Evolutionary conservation across 129 eudicot species (phyloP).

Genomic region (Logfia minima): DNA sequence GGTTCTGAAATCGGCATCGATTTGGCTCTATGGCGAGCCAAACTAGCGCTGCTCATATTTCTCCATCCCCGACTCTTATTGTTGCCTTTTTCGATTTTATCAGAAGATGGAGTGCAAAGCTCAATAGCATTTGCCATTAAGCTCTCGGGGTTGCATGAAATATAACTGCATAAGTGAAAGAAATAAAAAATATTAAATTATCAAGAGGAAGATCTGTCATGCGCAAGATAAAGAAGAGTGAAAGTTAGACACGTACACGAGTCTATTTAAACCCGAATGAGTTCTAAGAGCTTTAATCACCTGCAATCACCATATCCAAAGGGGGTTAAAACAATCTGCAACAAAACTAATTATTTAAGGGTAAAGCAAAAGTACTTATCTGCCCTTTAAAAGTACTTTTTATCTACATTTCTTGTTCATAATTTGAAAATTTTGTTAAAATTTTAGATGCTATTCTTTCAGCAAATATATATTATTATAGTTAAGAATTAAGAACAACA

Average conservation of each 20-base stretch:
- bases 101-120: constrained; percentile 88
- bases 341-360: neutral
- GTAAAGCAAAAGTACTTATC: neutral
- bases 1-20: constrained; percentile 95
- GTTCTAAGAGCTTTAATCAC: constrained; percentile 87
- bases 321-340: neutral
- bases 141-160: constrained; percentile 95
- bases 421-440: too few relatives aligned
- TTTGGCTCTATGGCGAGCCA: constrained; percentile 84
- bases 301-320: constrained; percentile 42
- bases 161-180: constrained; percentile 55
- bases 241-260: constrained; percentile 62
- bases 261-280: constrained; percentile 77
- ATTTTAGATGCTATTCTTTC: neutral
- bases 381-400: neutral
- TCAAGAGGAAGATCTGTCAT: neutral
- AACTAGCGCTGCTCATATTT: constrained; percentile 77
- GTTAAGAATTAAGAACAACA: neutral
- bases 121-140: constrained; percentile 96
- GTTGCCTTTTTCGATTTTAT: constrained; percentile 56
- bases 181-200: neutral
- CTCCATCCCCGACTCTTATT: constrained; percentile 79
- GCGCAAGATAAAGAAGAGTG: neutral
- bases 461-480: neutral
- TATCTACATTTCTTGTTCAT: neutral